phyloP scores from a whole-genome alignment of 495 filamentous ascomycete species.

The Neurospora sp. region DNA sequence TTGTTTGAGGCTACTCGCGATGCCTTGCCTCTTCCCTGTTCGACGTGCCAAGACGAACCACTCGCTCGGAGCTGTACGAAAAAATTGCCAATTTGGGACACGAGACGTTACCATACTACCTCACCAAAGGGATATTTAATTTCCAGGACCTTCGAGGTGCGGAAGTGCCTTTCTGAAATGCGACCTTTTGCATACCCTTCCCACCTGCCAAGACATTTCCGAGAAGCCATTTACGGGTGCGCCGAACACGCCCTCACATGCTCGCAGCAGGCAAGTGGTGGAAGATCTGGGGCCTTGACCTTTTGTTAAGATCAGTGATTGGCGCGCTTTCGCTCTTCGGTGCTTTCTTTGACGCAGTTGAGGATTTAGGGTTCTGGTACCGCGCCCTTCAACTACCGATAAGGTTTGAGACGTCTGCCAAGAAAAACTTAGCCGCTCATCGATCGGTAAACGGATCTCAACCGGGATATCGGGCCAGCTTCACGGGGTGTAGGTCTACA shows the following conservation, averaged over 20 bases:
- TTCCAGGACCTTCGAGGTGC: not conserved
- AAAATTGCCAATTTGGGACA: not conserved
- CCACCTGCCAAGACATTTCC: not conserved
- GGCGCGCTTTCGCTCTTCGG: not conserved
- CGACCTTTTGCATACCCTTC: not conserved
- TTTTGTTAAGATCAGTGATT: not conserved
- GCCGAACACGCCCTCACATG: not conserved
- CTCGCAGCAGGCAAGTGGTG: not conserved
- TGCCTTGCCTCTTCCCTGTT: not conserved
- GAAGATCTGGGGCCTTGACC: not conserved
- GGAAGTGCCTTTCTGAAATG: not conserved
- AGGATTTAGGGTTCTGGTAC: not conserved
- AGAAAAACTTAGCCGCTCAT: not conserved
- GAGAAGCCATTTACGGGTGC: not conserved
- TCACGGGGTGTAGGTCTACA: not conserved
- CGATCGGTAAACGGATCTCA: not conserved
- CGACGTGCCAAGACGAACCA: not conserved
- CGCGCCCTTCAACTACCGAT: not conserved
- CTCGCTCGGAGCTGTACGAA: not conserved
- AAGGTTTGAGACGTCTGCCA: not conserved
- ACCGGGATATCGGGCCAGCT: not conserved
- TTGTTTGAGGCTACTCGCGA: not conserved
- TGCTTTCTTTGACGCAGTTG: not conserved
- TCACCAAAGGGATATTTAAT: not conserved
- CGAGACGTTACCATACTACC: not conserved